phyloP scores from a whole-genome alignment of 2,329 filamentous ascomycete species.

The Penicillium sumatraense region DNA sequence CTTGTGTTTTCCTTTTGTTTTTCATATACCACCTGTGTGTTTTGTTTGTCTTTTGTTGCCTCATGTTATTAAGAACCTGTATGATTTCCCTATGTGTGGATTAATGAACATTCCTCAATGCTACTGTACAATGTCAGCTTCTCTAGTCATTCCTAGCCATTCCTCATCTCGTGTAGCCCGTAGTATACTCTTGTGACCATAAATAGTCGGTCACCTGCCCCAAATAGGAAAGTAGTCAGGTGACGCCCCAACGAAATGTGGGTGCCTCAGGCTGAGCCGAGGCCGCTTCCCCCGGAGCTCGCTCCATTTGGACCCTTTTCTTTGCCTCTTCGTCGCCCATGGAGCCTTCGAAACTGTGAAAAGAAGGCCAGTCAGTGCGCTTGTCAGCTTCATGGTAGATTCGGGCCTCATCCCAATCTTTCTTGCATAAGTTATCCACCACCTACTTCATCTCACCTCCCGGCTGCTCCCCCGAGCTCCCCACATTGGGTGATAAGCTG shows the following conservation, averaged over 20 bases:
- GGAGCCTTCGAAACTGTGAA: constrained; percentile 10
- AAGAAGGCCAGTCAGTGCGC: constrained; percentile 2
- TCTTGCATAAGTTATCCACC: constrained; percentile 10
- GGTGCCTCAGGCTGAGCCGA: constrained; percentile 25
- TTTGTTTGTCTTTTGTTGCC: constrained; percentile 10
- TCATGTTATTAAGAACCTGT: constrained; percentile 14
- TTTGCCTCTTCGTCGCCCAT: constrained; percentile 16
- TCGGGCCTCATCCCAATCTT: constrained; percentile 8
- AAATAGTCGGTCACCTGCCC: constrained; percentile 18
- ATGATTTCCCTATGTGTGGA: constrained; percentile 20
- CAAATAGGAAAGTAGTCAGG: constrained; percentile 20
- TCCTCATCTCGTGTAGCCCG: no score
- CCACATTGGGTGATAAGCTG: constrained; percentile 25
- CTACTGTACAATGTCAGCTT: neutral
- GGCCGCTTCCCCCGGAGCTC: constrained; percentile 17
- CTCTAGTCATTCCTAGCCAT: neutral
- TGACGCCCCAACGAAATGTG: constrained; percentile 23
- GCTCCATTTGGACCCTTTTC: constrained; percentile 11
- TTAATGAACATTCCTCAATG: constrained; percentile 16
- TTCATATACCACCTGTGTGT: constrained; percentile 29
- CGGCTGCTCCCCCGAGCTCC: constrained; percentile 18
- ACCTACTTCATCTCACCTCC: constrained; percentile 5
- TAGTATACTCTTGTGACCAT: constrained; percentile 6
- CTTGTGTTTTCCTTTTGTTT: constrained; percentile 24
- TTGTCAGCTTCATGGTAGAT: constrained; percentile 14